Conservation (phyloP, 2,329 filamentous ascomycete species). For the Alternaria rosae region DNA sequence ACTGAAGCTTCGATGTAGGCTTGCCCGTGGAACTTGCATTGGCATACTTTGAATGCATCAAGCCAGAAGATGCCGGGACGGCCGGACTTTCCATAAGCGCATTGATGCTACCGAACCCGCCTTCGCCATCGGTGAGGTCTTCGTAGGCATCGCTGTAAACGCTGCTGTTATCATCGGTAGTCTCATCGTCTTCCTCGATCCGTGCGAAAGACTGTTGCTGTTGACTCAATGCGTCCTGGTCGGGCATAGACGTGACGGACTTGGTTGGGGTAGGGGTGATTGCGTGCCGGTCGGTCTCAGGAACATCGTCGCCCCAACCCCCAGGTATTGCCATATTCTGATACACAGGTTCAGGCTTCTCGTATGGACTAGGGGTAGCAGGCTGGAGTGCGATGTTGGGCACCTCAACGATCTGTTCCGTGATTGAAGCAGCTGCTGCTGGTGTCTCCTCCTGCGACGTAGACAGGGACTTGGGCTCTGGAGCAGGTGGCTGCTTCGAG, state of each 20-base stretch:
- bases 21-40: slow-evolving; percentile 23
- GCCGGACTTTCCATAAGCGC: slow-evolving; percentile 72
- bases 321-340: slow-evolving; percentile 40
- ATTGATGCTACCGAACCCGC: slow-evolving; percentile 75
- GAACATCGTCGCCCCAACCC: slow-evolving; percentile 43
- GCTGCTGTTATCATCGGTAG: slow-evolving; percentile 54
- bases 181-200: slow-evolving; percentile 26
- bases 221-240: slow-evolving; percentile 12
- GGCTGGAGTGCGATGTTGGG: slow-evolving; percentile 47
- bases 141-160: slow-evolving; percentile 82
- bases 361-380: slow-evolving; percentile 42
- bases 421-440: slow-evolving; percentile 9
- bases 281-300: slow-evolving; percentile 6
- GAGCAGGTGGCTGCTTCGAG: slow-evolving; percentile 19
- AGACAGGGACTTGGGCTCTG: slow-evolving; percentile 42
- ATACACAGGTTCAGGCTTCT: slow-evolving; percentile 35
- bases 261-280: background rate
- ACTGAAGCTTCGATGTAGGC: slow-evolving; percentile 18
- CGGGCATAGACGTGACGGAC: background rate
- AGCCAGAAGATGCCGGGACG: slow-evolving; percentile 30
- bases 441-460: slow-evolving; percentile 22
- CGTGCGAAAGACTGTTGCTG: slow-evolving; percentile 1
- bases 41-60: slow-evolving; percentile 37
- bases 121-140: slow-evolving; percentile 70
- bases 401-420: slow-evolving; percentile 29